Base-by-base conservation (phyloP, 371 early-diverging fungal species). In the Haplosporangium sp. region DNA sequence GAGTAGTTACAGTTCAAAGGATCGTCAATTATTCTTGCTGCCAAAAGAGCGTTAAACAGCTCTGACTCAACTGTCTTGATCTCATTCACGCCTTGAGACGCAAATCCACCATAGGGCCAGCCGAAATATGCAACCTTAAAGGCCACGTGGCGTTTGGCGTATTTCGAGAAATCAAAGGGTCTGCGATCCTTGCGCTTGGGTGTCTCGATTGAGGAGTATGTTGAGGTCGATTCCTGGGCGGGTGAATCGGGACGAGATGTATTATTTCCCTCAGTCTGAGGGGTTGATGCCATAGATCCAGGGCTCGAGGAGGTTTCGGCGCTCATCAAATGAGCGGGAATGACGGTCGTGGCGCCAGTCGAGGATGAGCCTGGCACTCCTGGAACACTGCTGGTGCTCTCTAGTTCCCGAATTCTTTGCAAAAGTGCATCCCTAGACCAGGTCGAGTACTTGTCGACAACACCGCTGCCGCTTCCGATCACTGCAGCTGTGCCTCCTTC, bases 101-200 rank as follows among this genome's bases (percentile, higher is more conserved):
- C 95, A 71, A 98, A 91, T 11, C 98, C 98, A 69, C 88, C 86
- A 84, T 98, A 98, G 37, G 91, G 85, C 93, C 94, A 94, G 1
- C 98, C 98, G 63, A 97, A 84, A 83, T 98, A 98, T 38, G 95
- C 91, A 41, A 98, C 86, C 76, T 91, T 93, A 52, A 98, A 85
- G 12, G 97, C 97, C 37, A 98, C 87, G 59, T 88, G 90, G 40
- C 96, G 92, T 62, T 87, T 86, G 12, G 90, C 81, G 69, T 94
- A 93, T 66, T 87, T 86, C 37, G 84, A 64, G 85, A 96, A 95
- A 70, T 97, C 94, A 67, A 97, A 95, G 8, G 88, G 86, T 20
- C 89, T 81, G 54, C 83, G 75, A 47, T 83, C 76, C 62, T 81
- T 83, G 43, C 62, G 69, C 56, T 74, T 72, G 52, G 83, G 81